phyloP scores from a whole-genome alignment of 768 basidiomycete species.

The Strobilomyces echinocephalus region DNA sequence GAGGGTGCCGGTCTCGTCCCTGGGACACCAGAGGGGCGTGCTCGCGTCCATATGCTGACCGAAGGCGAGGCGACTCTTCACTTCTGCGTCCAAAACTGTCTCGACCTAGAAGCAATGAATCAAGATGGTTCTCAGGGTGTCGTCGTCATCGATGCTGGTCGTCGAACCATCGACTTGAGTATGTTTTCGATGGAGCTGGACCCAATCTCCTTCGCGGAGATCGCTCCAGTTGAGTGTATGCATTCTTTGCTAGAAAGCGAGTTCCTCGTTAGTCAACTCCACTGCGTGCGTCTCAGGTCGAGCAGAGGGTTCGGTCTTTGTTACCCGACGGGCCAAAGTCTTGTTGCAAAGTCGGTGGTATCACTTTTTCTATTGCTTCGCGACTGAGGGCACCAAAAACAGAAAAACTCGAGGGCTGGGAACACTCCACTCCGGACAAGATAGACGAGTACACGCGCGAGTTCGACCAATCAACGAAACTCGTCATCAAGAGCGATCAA shows the following conservation, averaged over 20 bases:
- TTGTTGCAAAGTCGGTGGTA: background rate
- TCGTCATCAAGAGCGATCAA: background rate
- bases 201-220: background rate
- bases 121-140: background rate
- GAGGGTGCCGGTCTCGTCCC: constrained; percentile 20
- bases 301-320: background rate
- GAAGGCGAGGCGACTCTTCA: constrained; percentile 2
- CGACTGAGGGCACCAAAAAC: background rate
- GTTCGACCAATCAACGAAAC: constrained; percentile 3
- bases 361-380: background rate
- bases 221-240: background rate
- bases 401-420: constrained; percentile 5
- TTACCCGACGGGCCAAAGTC: background rate
- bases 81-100: background rate
- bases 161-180: background rate
- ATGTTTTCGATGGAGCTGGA: background rate
- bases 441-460: constrained; percentile 1
- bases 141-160: background rate
- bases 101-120: background rate
- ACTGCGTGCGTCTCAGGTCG: background rate
- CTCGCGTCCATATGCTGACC: constrained; percentile 9
- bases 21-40: constrained; percentile 3
- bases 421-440: background rate
- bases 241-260: background rate
- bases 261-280: background rate